Base-by-base conservation (phyloP, 2,329 filamentous ascomycete genomes). In the Aspergillus piperis region DNA sequence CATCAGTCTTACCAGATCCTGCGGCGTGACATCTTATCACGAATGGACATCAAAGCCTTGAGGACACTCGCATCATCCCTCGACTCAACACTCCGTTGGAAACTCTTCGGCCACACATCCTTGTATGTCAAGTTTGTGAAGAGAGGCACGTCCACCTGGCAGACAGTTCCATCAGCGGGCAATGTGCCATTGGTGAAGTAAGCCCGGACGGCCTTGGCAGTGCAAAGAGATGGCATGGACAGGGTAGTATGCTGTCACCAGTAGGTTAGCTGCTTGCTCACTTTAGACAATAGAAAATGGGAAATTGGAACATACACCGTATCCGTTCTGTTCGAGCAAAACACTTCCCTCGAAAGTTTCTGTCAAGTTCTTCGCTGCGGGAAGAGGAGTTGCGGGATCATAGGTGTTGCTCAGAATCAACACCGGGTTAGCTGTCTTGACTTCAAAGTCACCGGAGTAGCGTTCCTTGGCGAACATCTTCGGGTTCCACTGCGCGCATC, bases 371-470 rank as follows among this genome's bases (percentile, higher is more conserved):
- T 59, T 49, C 1, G 71, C 71, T 5, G 62, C 64, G 2, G 52
- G 42, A 2, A 72, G 47, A 8, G 71, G 69, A 2, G 70, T 73
- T 3, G 64, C 61, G 2, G 62, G 65, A 39, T 73, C 71, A 19
- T 62, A 66, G 5, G 61, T 64, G 42, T 69, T 71, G 15, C 68
- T 69, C n/a, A 71, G 59, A 48, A 69, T 61, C 17, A 73, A 59
- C 17, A 71, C 56, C 1, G 71, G 71, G 44, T 63, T 62, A 57
- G 64, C 67, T 8, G 68, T 69, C 38, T 62, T 64, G 8, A 63
- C 63, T 4, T 68, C 49, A 55, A 71, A 60, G 52, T 50, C 30
- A 6, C 60, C 57, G 3, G 21, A 57, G 41, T 62, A 62, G n/a
- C 47, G 54, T 30, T 62, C 60, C 57, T 62, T 62, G 30, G 61